Conservation (phyloP, 2,329 filamentous ascomycete species). For the Aspergillus sp. region DNA sequence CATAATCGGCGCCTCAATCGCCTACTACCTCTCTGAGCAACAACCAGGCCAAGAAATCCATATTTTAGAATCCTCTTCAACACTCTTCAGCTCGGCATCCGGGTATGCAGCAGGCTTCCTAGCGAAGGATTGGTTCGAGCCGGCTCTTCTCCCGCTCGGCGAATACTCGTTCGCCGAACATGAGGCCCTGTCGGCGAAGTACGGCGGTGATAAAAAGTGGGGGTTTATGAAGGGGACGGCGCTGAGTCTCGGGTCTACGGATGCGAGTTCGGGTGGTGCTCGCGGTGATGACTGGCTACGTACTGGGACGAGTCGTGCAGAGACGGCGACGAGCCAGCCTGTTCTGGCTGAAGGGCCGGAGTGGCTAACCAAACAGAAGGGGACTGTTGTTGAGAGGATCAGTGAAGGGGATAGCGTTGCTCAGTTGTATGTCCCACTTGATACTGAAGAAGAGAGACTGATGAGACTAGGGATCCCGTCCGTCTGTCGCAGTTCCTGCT, state of each 20-base stretch:
- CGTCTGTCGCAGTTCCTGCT: slow-evolving; percentile 67
- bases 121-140: slow-evolving; percentile 69
- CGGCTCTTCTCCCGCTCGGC: slow-evolving; percentile 59
- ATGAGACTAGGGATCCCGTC: slow-evolving; percentile 59
- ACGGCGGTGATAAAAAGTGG: slow-evolving; percentile 60
- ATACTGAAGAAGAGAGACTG: neutral
- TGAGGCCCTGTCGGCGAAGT: slow-evolving; percentile 58
- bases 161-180: slow-evolving; percentile 70
- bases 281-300: slow-evolving; percentile 65
- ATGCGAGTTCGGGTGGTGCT: slow-evolving; percentile 39
- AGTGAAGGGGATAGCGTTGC: slow-evolving; percentile 61
- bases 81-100: slow-evolving; percentile 71
- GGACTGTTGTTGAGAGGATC: slow-evolving; percentile 61
- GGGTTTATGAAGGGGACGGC: slow-evolving; percentile 61
- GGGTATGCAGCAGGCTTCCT: slow-evolving; percentile 74
- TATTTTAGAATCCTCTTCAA: slow-evolving; percentile 56
- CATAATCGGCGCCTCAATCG: slow-evolving; percentile 68
- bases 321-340: slow-evolving; percentile 46
- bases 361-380: slow-evolving; percentile 60
- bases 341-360: slow-evolving; percentile 44
- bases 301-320: slow-evolving; percentile 63
- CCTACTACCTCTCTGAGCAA: slow-evolving; percentile 65
- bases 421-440: slow-evolving; percentile 56
- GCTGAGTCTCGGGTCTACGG: slow-evolving; percentile 51
- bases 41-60: slow-evolving; percentile 47